Percentiles rank a stretch among this genome's conserved stretches.
These are phyloP conservation scores for Phlyctochytrium bullatum DNA, from an alignment of 192 early-diverging fungal species.

Conservation along the genomic window DNA sequence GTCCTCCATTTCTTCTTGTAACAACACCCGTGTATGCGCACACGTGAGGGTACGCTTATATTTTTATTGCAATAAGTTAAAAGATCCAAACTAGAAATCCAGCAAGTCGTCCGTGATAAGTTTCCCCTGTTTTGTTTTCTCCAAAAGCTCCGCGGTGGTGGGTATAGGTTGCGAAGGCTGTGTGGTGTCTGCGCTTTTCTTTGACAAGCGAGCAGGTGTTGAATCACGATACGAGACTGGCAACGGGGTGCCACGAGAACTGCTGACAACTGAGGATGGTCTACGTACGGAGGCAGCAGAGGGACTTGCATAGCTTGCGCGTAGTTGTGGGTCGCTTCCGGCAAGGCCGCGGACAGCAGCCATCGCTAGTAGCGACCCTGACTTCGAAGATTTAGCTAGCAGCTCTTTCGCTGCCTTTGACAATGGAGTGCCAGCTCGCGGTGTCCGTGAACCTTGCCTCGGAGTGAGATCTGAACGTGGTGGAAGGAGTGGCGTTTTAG, in stretches of 20 bases:
- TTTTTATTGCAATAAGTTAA: no score
- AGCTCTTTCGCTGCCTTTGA: not conserved
- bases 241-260: not conserved
- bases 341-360: not conserved
- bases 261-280: not conserved
- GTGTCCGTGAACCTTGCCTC: not conserved
- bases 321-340: not conserved
- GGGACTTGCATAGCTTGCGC: not conserved
- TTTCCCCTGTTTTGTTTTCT: not conserved
- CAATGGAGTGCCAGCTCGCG: not conserved
- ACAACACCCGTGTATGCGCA: no score
- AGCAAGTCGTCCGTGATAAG: not conserved
- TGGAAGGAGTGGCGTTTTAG: no score
- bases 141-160: not conserved
- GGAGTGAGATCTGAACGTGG: not conserved
- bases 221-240: not conserved
- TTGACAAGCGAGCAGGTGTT: not conserved
- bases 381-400: not conserved
- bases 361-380: not conserved
- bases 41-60: no score
- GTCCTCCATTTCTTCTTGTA: no score
- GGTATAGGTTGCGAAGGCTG: not conserved
- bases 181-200: no score
- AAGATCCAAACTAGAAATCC: not conserved
- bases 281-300: not conserved